These are phyloP conservation scores for Alternaria longipes DNA, from an alignment of 2,329 filamentous ascomycete species.

Conservation along the genomic window DNA sequence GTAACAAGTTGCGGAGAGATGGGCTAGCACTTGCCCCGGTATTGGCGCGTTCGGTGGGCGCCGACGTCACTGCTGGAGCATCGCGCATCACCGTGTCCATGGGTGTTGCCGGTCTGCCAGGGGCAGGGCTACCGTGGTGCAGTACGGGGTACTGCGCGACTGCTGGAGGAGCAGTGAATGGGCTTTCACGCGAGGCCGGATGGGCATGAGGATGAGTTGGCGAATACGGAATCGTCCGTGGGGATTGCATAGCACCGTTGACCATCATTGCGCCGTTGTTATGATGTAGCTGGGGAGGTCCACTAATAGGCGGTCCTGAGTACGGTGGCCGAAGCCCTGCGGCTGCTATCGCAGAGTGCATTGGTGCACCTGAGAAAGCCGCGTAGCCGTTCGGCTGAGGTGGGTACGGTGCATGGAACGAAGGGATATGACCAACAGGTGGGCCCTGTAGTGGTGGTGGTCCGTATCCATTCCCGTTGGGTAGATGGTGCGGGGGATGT, in stretches of 20 bases:
- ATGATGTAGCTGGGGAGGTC: slow-evolving; percentile 46
- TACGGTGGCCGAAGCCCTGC: slow-evolving; percentile 42
- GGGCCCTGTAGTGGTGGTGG: slow-evolving; percentile 34
- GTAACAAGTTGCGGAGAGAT: slow-evolving; percentile 58
- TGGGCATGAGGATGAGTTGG: slow-evolving; percentile 48
- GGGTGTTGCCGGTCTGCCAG: slow-evolving; percentile 47
- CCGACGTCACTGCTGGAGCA: slow-evolving; percentile 35
- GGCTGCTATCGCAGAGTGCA: slow-evolving; percentile 42
- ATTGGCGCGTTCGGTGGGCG: slow-evolving; percentile 40
- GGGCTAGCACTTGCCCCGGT: slow-evolving; percentile 59
- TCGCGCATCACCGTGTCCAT: slow-evolving; percentile 49
- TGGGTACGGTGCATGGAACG: slow-evolving; percentile 46
- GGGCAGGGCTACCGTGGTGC: slow-evolving; percentile 45
- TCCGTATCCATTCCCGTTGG: slow-evolving; percentile 44
- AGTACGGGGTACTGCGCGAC: slow-evolving; percentile 37
- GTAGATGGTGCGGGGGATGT: slow-evolving; percentile 37
- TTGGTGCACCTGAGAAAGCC: slow-evolving; percentile 41
- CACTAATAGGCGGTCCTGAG: slow-evolving; percentile 37
- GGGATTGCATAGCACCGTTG: slow-evolving; percentile 51
- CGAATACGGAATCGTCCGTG: slow-evolving; percentile 48
- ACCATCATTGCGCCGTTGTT: slow-evolving; percentile 43
- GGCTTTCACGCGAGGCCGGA: slow-evolving; percentile 48
- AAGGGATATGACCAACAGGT: slow-evolving; percentile 38
- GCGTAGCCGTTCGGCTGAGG: slow-evolving; percentile 47
- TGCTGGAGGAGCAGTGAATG: slow-evolving; percentile 42